Percentiles rank a stretch among this genome's conserved stretches.
phyloP scores from a whole-genome alignment of 2,329 filamentous ascomycete species.

The Blumeria hordei region DNA sequence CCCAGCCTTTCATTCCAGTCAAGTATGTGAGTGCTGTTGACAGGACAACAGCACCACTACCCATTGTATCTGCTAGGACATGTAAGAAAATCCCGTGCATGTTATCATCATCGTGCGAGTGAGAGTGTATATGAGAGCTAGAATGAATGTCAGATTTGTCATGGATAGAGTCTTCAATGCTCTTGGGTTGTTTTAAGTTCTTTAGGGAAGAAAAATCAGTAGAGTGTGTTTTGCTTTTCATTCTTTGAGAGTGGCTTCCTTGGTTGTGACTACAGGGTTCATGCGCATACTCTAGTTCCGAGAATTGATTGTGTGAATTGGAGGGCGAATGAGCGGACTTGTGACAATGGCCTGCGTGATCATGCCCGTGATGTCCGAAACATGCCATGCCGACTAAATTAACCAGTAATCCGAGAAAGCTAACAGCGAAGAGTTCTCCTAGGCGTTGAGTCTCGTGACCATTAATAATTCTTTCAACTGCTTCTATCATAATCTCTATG shows the following conservation, averaged over 20 bases:
- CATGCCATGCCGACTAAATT: constrained; percentile 63
- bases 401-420: constrained; percentile 61
- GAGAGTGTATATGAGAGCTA: constrained; percentile 17
- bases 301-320: constrained; percentile 1
- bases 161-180: neutral
- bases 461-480: constrained; percentile 64
- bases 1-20: constrained; percentile 80
- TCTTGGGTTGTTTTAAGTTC: neutral
- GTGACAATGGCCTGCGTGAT: constrained; percentile 17
- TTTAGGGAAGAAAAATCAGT: too few species aligned
- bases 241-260: constrained; percentile 4
- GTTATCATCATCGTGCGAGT: constrained; percentile 75
- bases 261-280: constrained; percentile 12
- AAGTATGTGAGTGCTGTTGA: constrained; percentile 74
- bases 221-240: too few species aligned
- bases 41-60: constrained; percentile 80
- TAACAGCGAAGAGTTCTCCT: constrained; percentile 71
- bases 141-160: constrained; percentile 4
- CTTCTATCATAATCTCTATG: constrained; percentile 88
- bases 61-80: constrained; percentile 80
- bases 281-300: constrained; percentile 4
- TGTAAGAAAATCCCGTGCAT: constrained; percentile 97
- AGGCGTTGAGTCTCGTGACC: constrained; percentile 66
- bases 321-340: constrained; percentile 12
- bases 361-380: constrained; percentile 18